Evolutionary conservation across 345 rosid genomes (phyloP).

Genomic region (Pistacia integerrima): DNA sequence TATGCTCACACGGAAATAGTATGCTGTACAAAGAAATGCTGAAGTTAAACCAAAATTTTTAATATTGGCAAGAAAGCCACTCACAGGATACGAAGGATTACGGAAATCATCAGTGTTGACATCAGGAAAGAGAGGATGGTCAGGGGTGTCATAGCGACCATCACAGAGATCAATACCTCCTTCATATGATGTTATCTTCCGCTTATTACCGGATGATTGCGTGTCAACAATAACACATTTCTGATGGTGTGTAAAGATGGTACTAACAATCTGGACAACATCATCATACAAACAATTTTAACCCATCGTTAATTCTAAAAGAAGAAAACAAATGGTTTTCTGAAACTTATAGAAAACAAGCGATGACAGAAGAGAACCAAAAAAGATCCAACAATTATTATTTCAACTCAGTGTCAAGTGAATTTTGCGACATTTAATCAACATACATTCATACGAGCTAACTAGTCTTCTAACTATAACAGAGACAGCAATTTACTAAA

Average conservation of each 20-base stretch:
- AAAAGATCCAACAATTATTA: background rate
- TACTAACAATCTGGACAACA: conserved; percentile 71
- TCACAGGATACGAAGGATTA: conserved; percentile 85
- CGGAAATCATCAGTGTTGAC: conserved; percentile 79
- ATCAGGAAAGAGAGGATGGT: conserved; percentile 70
- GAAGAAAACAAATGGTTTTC: too few relatives aligned
- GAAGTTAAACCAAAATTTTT: background rate
- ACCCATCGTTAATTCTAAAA: background rate
- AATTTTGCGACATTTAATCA: background rate
- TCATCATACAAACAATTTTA: conserved; percentile 23
- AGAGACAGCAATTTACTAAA: background rate
- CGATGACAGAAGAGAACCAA: background rate
- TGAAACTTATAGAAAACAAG: background rate
- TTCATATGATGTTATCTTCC: conserved; percentile 81
- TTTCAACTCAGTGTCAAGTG: background rate
- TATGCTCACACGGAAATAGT: background rate
- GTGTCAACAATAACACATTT: conserved; percentile 92
- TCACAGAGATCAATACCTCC: conserved; percentile 97
- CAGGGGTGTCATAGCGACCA: conserved; percentile 98
- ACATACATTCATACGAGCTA: background rate
- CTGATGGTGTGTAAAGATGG: conserved; percentile 92
- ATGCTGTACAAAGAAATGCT: background rate
- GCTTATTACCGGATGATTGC: conserved; percentile 65
- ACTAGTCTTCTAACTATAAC: background rate
- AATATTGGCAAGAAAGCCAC: conserved; percentile 32